Evolutionary conservation across 2,329 filamentous ascomycete species (phyloP).

Genomic region (Pyrenophora graminea): DNA sequence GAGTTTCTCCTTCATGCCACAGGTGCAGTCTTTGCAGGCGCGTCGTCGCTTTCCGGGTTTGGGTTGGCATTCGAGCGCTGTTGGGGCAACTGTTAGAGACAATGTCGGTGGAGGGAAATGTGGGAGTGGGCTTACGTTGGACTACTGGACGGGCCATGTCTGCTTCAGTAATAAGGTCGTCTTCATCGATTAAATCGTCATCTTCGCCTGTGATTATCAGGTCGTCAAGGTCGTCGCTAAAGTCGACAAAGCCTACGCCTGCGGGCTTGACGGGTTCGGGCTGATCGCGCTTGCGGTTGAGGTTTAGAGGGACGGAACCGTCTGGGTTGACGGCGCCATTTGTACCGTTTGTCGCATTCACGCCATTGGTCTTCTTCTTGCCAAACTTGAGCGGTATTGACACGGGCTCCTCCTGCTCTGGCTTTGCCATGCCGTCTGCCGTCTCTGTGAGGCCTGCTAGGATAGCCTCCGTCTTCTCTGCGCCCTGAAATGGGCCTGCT

Average conservation of each 20-base stretch:
- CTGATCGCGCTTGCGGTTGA: conserved; percentile 51
- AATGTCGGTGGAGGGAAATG: conserved; percentile 9
- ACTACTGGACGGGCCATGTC: conserved; percentile 78
- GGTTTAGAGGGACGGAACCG: conserved; percentile 45
- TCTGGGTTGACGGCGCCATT: conserved; percentile 36
- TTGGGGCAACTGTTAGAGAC: not conserved
- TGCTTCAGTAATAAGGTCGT: conserved; percentile 81
- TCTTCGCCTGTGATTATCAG: conserved; percentile 62
- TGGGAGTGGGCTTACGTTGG: conserved; percentile 67
- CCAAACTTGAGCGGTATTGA: conserved; percentile 68
- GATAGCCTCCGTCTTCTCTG: conserved; percentile 76
- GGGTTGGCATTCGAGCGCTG: conserved; percentile 83
- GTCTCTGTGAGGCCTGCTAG: conserved; percentile 75
- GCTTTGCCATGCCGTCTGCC: conserved; percentile 72
- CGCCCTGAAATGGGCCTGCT: conserved; percentile 61
- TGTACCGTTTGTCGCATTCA: conserved; percentile 25
- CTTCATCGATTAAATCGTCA: conserved; percentile 90
- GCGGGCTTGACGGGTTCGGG: conserved; percentile 43
- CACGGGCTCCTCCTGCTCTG: conserved; percentile 61
- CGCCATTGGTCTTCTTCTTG: conserved; percentile 60
- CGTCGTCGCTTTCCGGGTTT: conserved; percentile 86
- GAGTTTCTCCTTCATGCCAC: conserved; percentile 82
- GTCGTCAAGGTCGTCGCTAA: conserved; percentile 65
- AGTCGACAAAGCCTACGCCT: conserved; percentile 59
- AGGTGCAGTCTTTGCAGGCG: conserved; percentile 97